These are phyloP conservation scores for Albifimbria verrucaria DNA, from an alignment of 2,329 filamentous ascomycete genomes.

Conservation along the genomic window DNA sequence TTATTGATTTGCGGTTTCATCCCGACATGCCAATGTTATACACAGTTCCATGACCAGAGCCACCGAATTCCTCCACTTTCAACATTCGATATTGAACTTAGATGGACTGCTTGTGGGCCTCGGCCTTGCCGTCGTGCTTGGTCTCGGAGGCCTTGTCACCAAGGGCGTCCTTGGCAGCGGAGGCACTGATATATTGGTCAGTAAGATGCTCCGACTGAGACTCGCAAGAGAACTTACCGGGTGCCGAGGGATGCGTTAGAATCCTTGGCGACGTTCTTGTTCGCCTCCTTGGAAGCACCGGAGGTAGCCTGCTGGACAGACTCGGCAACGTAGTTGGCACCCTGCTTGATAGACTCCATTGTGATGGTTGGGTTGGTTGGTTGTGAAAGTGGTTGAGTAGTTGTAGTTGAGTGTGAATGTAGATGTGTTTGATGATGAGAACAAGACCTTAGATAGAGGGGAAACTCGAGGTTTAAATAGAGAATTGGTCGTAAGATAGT, in stretches of 20 bases:
- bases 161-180: conserved; percentile 46
- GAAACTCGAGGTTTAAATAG: conserved; percentile 17
- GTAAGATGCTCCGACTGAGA: neutral
- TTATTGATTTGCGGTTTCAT: neutral
- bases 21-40: neutral
- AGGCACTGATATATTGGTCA: conserved; percentile 30
- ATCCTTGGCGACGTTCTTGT: conserved; percentile 68
- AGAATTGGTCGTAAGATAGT: conserved; percentile 1
- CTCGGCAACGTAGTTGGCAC: conserved; percentile 65
- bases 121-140: conserved; percentile 35
- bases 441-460: neutral
- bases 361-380: conserved; percentile 19
- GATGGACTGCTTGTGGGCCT: conserved; percentile 38
- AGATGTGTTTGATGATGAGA: conserved; percentile 11
- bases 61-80: neutral
- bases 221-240: conserved; percentile 38
- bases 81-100: conserved; percentile 19
- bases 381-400: conserved; percentile 5
- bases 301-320: conserved; percentile 53
- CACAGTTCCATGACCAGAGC: neutral
- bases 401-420: conserved; percentile 9
- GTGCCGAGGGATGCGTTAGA: conserved; percentile 47
- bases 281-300: conserved; percentile 63
- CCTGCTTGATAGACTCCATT: conserved; percentile 57
- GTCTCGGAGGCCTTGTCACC: conserved; percentile 43